phyloP scores from a whole-genome alignment of 176 grass and related monocot species.

The Rhynchospora breviuscula region DNA sequence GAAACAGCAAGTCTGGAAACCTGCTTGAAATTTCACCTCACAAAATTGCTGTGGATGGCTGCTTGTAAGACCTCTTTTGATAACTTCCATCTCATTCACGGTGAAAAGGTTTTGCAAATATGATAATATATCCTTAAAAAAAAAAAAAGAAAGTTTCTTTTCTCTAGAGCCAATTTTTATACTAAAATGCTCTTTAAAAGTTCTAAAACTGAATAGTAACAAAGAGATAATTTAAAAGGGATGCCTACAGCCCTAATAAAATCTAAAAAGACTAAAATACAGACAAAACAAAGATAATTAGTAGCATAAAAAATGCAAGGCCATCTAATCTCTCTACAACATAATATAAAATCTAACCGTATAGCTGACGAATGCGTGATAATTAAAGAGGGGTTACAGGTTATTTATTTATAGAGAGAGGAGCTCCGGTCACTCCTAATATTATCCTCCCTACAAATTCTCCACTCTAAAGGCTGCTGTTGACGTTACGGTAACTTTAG shows the following conservation, averaged over 20 bases:
- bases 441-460: slow-evolving; percentile 44
- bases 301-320: not conserved
- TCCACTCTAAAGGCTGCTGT: slow-evolving; percentile 48
- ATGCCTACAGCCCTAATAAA: not conserved
- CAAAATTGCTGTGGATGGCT: not conserved
- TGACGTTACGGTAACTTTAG: slow-evolving; percentile 25
- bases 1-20: too few species aligned
- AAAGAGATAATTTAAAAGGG: slow-evolving; percentile 1
- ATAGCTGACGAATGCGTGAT: slow-evolving; percentile 5
- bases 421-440: not conserved
- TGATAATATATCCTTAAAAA: not conserved
- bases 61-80: not conserved
- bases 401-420: slow-evolving; percentile 3
- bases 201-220: not conserved
- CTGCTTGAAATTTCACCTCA: not conserved
- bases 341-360: slow-evolving; percentile 6
- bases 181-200: not conserved
- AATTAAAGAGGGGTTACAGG: not conserved
- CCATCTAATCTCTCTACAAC: slow-evolving; percentile 7
- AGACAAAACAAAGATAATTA: not conserved
- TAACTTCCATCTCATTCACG: not conserved
- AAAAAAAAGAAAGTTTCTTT: not conserved
- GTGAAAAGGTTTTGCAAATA: not conserved
- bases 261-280: slow-evolving; percentile 4
- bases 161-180: not conserved